These are phyloP conservation scores for Pichia inconspicua DNA, from an alignment of 1,139 yeast species.

Conservation along the genomic window DNA sequence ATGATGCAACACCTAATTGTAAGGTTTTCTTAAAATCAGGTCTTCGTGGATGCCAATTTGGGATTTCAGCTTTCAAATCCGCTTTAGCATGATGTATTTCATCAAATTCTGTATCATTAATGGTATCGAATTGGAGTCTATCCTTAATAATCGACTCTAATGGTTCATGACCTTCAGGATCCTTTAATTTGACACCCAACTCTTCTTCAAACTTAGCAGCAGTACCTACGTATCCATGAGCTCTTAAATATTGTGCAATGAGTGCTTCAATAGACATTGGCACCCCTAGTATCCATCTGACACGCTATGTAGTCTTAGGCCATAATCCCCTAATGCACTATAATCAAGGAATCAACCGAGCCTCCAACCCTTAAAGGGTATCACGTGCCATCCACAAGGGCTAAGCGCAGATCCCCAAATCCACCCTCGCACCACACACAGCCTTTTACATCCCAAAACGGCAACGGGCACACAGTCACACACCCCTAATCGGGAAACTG, in stretches of 20 bases:
- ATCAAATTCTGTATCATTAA: not conserved
- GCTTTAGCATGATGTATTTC: slow-evolving; percentile 12
- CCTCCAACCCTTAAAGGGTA: not conserved
- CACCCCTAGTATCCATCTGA: too few species aligned
- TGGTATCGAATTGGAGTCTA: slow-evolving; percentile 33
- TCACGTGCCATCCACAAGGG: not conserved
- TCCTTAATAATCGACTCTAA: slow-evolving; percentile 47
- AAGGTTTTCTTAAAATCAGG: slow-evolving; percentile 14
- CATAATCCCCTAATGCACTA: too few species aligned
- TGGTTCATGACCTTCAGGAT: slow-evolving; percentile 32
- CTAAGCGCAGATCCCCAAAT: too few species aligned
- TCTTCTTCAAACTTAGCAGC: slow-evolving; percentile 38
- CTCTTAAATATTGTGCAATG: slow-evolving; percentile 49
- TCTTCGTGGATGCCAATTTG: slow-evolving; percentile 21
- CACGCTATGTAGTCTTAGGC: not conserved
- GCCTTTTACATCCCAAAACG: too few species aligned
- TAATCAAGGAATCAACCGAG: not conserved
- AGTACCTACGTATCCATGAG: slow-evolving; percentile 40
- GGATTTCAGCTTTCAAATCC: slow-evolving; percentile 6
- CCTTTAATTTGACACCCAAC: slow-evolving; percentile 18
- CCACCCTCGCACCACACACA: not conserved
- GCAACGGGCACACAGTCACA: not conserved
- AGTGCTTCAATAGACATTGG: slow-evolving; percentile 27
- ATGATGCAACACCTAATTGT: slow-evolving; percentile 10
- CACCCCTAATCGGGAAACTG: not conserved